Conservation (phyloP, 495 filamentous ascomycete species). For the Penicillium tannophilum region DNA sequence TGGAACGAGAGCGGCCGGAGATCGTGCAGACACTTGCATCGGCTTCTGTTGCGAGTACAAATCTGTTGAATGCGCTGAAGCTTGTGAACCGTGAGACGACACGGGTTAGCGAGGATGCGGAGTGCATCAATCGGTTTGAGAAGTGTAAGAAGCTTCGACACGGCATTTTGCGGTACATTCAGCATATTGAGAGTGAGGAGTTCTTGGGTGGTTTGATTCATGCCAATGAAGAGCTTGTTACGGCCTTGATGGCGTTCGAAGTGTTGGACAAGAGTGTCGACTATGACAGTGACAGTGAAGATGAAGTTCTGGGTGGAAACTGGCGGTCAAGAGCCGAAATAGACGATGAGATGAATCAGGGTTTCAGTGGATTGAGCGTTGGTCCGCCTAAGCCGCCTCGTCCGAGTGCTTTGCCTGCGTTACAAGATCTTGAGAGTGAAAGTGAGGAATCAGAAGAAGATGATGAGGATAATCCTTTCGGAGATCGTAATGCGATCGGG, state of each 20-base stretch:
- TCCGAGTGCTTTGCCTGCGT: constrained; percentile 32
- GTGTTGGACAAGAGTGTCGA: constrained; percentile 94
- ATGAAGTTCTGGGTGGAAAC: constrained; percentile 42
- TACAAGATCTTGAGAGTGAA: constrained; percentile 39
- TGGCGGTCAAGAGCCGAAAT: constrained; percentile 35
- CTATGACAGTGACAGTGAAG: constrained; percentile 93
- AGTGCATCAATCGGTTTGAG: constrained; percentile 78
- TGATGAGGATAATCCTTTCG: constrained; percentile 76
- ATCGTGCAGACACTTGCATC: constrained; percentile 84
- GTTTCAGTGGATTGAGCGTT: constrained; percentile 44
- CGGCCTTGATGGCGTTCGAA: constrained; percentile 92
- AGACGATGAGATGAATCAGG: constrained; percentile 35
- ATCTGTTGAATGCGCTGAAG: constrained; percentile 85
- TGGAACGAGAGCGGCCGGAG: constrained; percentile 83
- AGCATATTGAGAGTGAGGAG: constrained; percentile 79
- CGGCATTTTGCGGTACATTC: constrained; percentile 86
- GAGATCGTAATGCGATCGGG: constrained; percentile 71
- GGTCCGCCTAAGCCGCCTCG: constrained; percentile 47
- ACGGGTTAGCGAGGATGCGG: constrained; percentile 80
- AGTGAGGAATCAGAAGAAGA: constrained; percentile 58
- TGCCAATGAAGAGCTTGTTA: constrained; percentile 83
- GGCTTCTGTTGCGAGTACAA: constrained; percentile 84
- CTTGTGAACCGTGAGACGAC: constrained; percentile 88
- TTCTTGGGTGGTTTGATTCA: constrained; percentile 79
- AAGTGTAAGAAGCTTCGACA: constrained; percentile 80